phyloP scores from a whole-genome alignment of 768 basidiomycete genomes.

The Stropharia rugosoannulata region DNA sequence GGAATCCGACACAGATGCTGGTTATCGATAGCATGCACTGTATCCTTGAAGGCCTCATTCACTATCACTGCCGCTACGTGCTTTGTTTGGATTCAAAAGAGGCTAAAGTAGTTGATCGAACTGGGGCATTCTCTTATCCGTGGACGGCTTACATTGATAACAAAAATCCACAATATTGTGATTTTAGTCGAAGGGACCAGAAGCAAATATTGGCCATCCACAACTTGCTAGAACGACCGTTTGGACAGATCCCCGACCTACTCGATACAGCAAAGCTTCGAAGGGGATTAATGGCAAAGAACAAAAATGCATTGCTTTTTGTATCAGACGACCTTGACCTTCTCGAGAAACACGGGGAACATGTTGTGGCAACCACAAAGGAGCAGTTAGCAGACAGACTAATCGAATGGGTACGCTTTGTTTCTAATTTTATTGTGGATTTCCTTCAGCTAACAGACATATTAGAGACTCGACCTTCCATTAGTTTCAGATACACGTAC shows the following conservation, averaged over 20 bases:
- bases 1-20: slow-evolving; percentile 25
- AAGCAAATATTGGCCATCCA: too few species aligned
- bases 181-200: neutral
- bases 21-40: slow-evolving; percentile 34
- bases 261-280: slow-evolving; percentile 33
- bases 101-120: slow-evolving; percentile 8
- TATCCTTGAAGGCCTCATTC: slow-evolving; percentile 20
- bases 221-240: slow-evolving; percentile 10
- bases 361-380: too few species aligned
- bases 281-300: neutral
- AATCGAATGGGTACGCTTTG: too few species aligned
- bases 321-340: too few species aligned
- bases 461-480: too few species aligned
- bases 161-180: too few species aligned
- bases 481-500: neutral
- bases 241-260: slow-evolving; percentile 24
- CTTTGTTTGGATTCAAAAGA: neutral
- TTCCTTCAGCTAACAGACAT: too few species aligned
- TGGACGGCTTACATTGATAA: neutral
- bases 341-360: too few species aligned
- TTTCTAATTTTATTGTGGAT: too few species aligned
- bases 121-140: slow-evolving; percentile 3
- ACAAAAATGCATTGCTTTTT: too few species aligned
- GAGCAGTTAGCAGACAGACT: too few species aligned
- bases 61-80: slow-evolving; percentile 21